Base-by-base conservation (phyloP, 116 monocot genomes). In the Phalaenopsis hybrid region DNA sequence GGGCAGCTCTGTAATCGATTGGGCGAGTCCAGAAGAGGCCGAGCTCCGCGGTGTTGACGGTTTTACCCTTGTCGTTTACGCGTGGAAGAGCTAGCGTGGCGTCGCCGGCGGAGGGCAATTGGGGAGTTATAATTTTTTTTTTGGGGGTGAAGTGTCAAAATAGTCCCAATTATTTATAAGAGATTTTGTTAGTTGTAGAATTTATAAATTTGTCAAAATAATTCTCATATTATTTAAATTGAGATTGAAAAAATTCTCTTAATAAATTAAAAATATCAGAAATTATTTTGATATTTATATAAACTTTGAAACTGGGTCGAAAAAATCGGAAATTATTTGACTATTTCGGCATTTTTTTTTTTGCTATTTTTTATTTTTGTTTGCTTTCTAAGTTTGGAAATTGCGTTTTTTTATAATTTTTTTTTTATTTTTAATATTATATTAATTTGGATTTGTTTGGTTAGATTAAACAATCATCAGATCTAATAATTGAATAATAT, bases 21-120 rank as follows among this genome's bases (percentile, higher is more conserved):
- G 96, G 96, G 90, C 85, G 31, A 94, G 92, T 84, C 81, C 79
- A 28, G 96, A 94, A 85, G 96, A 96, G 75, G 78, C 79, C 5
- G 91, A 88, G 89, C 78, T 94, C 74, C 83, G 81, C 81, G 79
- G 84, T 6, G 80, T 78, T 17, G 86, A 88, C 10, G 92, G 92
- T 13, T 92, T 88, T 86, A 88, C 91, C 8, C 86, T 96, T 17
- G 57, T 96, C 21, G 86, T 95, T 31, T 87, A 88, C 87, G 84
- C 91, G 8, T 90, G 83, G 84, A 96, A 88, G 76, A 79, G 87
- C 31, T 92, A 85, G 75, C 45, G n/a, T n/a, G 43, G 9, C 67
- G 7, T 2, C 67, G 9, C 11, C 67, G 37, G 55, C 25, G 21
- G 63, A 16, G 15, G 37, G 15, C 33, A 72, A 72, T 72, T 37